A percentile compares a stretch with the other conserved stretches of the same genome.
Evolutionary conservation across 2,329 filamentous ascomycete species (phyloP).

Genomic region (Talaromyces sp.): DNA sequence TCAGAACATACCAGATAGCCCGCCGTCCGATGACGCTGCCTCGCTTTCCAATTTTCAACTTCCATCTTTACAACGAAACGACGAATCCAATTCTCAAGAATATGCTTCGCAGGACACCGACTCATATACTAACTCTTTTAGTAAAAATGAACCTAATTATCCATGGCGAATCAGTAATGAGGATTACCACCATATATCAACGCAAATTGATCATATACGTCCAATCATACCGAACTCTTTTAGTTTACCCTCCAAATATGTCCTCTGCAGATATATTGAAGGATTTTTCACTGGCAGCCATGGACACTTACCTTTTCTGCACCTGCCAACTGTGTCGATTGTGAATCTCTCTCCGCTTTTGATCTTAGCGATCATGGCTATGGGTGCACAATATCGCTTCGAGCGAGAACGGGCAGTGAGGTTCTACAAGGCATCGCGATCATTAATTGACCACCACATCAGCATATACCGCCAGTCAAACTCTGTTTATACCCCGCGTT

Average conservation of each 20-base stretch:
- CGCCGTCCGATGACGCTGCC: conserved; percentile 12
- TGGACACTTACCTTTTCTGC: conserved; percentile 12
- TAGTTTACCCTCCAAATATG: conserved; percentile 14
- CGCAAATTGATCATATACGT: conserved; percentile 6
- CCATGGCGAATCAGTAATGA: conserved; percentile 16
- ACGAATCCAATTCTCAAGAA: conserved; percentile 15
- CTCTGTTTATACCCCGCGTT: conserved; percentile 7
- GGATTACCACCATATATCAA: conserved; percentile 6
- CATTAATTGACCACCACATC: conserved; percentile 13
- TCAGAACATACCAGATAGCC: conserved; percentile 11
- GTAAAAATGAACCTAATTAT: conserved; percentile 10
- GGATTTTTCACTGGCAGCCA: conserved; percentile 15
- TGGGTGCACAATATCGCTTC: conserved; percentile 16
- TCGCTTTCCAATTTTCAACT: conserved; percentile 16
- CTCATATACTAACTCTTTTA: conserved; percentile 8
- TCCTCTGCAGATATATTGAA: conserved; percentile 15
- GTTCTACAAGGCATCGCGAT: conserved; percentile 14
- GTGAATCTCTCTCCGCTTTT: conserved; percentile 12
- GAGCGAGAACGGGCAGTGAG: conserved; percentile 14
- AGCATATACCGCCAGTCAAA: conserved; percentile 1
- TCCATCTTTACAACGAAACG: conserved; percentile 14
- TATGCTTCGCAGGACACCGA: background rate
- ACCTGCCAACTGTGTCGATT: conserved; percentile 8
- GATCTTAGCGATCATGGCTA: conserved; percentile 8
- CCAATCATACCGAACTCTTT: conserved; percentile 8